Evolutionary conservation across 768 basidiomycete genomes (phyloP).

Genomic region (Exsudoporus frostii): DNA sequence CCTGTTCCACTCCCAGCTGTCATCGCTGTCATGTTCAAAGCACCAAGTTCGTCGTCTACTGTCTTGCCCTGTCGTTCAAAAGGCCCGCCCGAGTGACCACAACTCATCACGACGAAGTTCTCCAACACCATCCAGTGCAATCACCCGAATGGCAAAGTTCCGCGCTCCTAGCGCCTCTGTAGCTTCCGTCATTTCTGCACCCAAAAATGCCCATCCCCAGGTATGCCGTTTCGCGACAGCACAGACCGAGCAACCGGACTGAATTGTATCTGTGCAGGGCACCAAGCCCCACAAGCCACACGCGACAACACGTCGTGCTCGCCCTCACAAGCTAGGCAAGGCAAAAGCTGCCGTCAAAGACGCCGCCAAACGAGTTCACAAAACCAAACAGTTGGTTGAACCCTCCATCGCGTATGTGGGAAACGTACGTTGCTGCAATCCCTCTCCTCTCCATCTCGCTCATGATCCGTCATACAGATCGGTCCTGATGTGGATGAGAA

Average conservation of each 20-base stretch:
- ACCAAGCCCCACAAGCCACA: slow-evolving; percentile 8
- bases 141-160: slow-evolving; percentile 14
- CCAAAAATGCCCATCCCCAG: not conserved
- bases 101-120: not conserved
- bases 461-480: slow-evolving; percentile 25
- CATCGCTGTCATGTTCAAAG: slow-evolving; percentile 15
- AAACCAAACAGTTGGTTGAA: slow-evolving; percentile 6
- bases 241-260: not conserved
- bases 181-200: not conserved
- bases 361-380: slow-evolving; percentile 16
- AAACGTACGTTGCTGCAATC: slow-evolving; percentile 45
- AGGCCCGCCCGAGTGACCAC: not conserved
- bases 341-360: slow-evolving; percentile 12
- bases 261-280: not conserved
- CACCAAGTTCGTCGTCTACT: not conserved
- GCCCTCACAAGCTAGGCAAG: slow-evolving; percentile 14
- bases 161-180: slow-evolving; percentile 20
- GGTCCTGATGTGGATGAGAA: slow-evolving; percentile 29
- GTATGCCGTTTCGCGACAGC: slow-evolving; percentile 5
- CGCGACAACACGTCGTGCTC: slow-evolving; percentile 7
- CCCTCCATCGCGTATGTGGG: slow-evolving; percentile 52
- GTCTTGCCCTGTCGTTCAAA: slow-evolving; percentile 14
- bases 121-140: not conserved
- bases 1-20: not conserved
- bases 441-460: not conserved